A percentile compares a stretch with the other conserved stretches of the same genome.
Conservation (phyloP, 495 filamentous ascomycete genomes). For the Penicillium tannophilum region DNA sequence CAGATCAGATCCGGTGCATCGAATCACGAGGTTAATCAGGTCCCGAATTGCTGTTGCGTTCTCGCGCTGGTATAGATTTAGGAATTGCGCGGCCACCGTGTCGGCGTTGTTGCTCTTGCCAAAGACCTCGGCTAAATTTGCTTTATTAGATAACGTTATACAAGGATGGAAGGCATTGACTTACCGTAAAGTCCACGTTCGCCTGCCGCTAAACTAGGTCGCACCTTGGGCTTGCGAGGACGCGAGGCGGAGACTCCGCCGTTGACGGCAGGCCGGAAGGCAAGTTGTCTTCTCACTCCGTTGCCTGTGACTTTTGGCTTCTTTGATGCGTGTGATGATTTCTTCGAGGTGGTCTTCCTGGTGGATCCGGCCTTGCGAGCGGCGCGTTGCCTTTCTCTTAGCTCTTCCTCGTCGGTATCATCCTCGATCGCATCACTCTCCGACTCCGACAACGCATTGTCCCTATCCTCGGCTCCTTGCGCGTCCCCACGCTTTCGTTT, state of each 20-base stretch:
- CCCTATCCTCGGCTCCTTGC: conserved; percentile 44
- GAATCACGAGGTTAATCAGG: conserved; percentile 85
- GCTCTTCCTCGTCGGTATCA: conserved; percentile 67
- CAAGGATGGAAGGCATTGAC: conserved; percentile 20
- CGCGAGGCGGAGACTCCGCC: conserved; percentile 42
- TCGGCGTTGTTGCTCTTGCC: conserved; percentile 67
- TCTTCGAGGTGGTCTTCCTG: conserved; percentile 62
- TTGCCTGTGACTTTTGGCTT: conserved; percentile 62
- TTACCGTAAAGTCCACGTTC: conserved; percentile 78
- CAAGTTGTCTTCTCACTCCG: conserved; percentile 52
- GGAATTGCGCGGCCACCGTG: conserved; percentile 80
- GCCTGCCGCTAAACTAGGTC: conserved; percentile 64
- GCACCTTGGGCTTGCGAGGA: conserved; percentile 56
- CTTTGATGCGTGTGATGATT: conserved; percentile 42
- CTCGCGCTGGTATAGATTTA: conserved; percentile 69
- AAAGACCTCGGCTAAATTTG: conserved; percentile 72
- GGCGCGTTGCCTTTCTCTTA: conserved; percentile 57
- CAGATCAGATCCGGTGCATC: conserved; percentile 76
- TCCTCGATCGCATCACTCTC: conserved; percentile 54
- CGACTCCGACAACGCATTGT: conserved; percentile 59
- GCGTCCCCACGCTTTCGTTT: conserved; percentile 58
- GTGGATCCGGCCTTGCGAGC: conserved; percentile 42
- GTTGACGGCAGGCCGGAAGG: conserved; percentile 52
- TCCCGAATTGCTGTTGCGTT: conserved; percentile 71
- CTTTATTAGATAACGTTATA: conserved; percentile 6